These are phyloP conservation scores for Boletus sp. DNA, from an alignment of 1,284 basidiomycete species.

Conservation along the genomic window DNA sequence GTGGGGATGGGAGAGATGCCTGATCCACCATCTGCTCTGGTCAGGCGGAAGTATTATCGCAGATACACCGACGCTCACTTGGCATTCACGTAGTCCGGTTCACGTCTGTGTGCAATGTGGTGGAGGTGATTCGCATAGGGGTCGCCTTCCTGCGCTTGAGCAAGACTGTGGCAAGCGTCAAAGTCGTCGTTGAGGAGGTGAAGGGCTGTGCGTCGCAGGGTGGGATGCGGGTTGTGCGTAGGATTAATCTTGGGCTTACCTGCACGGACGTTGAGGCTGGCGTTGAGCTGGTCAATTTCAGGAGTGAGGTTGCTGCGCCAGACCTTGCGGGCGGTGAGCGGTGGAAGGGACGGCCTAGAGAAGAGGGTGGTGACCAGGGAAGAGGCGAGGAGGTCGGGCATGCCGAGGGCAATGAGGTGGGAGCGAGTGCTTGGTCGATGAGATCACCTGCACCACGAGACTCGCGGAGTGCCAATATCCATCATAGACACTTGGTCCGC, in stretches of 20 bases:
- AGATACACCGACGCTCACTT: conserved; percentile 16
- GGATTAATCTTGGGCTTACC: conserved; percentile 6
- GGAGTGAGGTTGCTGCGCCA: conserved; percentile 23
- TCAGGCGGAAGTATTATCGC: not conserved
- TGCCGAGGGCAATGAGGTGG: not conserved
- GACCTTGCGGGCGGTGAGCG: conserved; percentile 18
- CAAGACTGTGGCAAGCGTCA: conserved; percentile 25
- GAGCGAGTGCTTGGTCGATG: not conserved
- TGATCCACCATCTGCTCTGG: conserved; percentile 20
- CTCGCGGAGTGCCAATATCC: conserved; percentile 10
- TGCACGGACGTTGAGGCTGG: conserved; percentile 17
- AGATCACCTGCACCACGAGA: not conserved
- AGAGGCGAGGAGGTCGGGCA: conserved; percentile 13
- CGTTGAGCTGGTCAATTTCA: conserved; percentile 22
- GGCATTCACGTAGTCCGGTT: conserved; percentile 26
- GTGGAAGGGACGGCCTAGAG: conserved; percentile 14
- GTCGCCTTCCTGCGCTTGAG: conserved; percentile 27
- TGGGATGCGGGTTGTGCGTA: not conserved
- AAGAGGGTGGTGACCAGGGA: conserved; percentile 19
- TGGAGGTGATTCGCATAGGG: conserved; percentile 28
- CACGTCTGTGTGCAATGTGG: conserved; percentile 27
- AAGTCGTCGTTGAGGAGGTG: conserved; percentile 33
- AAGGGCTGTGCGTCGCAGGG: conserved; percentile 13
- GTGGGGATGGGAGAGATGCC: conserved; percentile 20
- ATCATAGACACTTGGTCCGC: not conserved